phyloP scores from a whole-genome alignment of 228 moss, liverwort and hornwort genomes.

The Sphagnum fallax region DNA sequence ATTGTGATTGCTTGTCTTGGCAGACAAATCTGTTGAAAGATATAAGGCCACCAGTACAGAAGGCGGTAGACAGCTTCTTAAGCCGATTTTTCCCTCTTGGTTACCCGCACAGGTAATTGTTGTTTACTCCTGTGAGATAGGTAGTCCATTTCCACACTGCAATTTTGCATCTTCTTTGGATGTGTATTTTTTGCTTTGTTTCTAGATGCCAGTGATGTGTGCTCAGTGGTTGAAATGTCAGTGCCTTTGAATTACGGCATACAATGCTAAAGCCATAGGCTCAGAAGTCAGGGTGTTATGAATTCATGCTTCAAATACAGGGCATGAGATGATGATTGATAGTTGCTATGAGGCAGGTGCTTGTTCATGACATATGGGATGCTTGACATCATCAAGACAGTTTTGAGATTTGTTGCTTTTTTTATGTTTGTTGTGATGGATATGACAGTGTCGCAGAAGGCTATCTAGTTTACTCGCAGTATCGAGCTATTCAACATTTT shows the following conservation, averaged over 20 bases:
- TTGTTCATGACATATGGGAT: background rate
- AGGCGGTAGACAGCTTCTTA: conserved; percentile 73
- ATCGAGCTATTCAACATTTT: conserved; percentile 97
- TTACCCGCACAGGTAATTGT: conserved; percentile 71
- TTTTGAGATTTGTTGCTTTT: background rate
- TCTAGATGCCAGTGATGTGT: too few species aligned
- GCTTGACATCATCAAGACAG: background rate
- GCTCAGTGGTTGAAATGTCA: too few species aligned
- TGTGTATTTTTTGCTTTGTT: too few species aligned
- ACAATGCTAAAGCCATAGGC: too few species aligned
- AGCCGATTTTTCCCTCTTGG: conserved; percentile 96
- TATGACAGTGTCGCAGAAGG: conserved; percentile 83
- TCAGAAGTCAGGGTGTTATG: too few species aligned
- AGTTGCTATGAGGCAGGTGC: too few species aligned
- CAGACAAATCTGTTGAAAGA: conserved; percentile 75
- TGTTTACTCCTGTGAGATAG: too few species aligned
- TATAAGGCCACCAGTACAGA: conserved; percentile 66
- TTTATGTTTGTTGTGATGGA: background rate
- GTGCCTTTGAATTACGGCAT: too few species aligned
- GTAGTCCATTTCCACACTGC: too few species aligned
- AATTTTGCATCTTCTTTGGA: too few species aligned
- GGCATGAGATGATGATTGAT: too few species aligned
- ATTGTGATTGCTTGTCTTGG: conserved; percentile 4
- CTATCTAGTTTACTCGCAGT: conserved; percentile 85
- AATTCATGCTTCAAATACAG: too few species aligned